Evolutionary conservation across 139 green algal genomes (phyloP), one percentile per base, ranked within the genome.

Genomic region (Astrephomene gubernaculifera): DNA sequence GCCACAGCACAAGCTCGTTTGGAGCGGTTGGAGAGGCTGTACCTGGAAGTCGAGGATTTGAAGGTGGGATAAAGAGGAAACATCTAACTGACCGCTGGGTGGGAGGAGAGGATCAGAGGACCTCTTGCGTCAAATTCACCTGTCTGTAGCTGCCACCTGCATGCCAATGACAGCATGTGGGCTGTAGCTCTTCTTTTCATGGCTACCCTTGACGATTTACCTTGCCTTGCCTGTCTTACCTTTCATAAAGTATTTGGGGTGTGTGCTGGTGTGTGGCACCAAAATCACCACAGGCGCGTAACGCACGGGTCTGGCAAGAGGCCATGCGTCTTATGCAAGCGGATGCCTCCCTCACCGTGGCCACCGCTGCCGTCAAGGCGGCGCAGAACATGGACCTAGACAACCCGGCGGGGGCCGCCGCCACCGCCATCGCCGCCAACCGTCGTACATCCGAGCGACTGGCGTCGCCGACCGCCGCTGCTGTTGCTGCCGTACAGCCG

Each of bases 301-400:
- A 80, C 49, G 4, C 45, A 1, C 33, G 43, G 21, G 33, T 80
- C 31, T 80, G 72, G 72, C 45, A 65, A 33, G 12, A 49, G 0
- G 72, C 72, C 8, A 49, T 65, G 72, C 1, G 5, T 7, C 49
- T 80, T 4, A 80, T 80, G 72, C 45, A 80, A 33, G 19, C 39
- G 72, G 72, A 80, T 33, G 33, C 45, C 49, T 44, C 33, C 31
- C 72, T 80, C 17, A 35, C 31, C 1, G 49, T 65, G 3, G 19
- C 17, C 31, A 6, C 52, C 49, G 72, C 72, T 33, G 53, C 53
- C 25, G 25, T 82, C 9, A 83, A 73, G 61, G 76, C 76, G 2
- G 76, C 76, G 0, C 2, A 67, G 31, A 65, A 44, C 45, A 60
- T 85, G 79, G 79, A 57, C 79, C 44, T 85, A 29, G 79, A 85